Percentiles rank a stretch among this genome's conserved stretches.
Conservation (phyloP, 1,284 basidiomycete genomes). For the Ustilago crameri region DNA sequence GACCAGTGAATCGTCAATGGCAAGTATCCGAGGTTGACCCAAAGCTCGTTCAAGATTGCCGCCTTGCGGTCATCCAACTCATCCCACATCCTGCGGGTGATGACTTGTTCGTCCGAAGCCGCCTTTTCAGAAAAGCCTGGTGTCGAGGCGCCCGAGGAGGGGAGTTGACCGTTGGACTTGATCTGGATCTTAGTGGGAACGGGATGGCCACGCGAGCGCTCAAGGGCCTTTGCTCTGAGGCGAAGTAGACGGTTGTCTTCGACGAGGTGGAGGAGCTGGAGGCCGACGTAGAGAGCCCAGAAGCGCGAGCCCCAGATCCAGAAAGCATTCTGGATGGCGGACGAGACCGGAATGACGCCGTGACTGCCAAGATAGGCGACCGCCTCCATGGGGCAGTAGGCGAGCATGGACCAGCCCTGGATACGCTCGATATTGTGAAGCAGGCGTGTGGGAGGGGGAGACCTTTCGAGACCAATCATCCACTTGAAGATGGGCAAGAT, state of each 20-base stretch:
- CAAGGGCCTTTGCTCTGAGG: constrained; percentile 62
- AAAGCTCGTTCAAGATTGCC: constrained; percentile 78
- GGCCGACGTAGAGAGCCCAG: constrained; percentile 66
- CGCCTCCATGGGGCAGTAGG: constrained; percentile 67
- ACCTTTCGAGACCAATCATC: constrained; percentile 64
- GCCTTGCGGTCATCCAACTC: constrained; percentile 72
- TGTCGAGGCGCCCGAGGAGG: not conserved
- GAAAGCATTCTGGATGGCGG: constrained; percentile 50
- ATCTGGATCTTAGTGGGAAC: constrained; percentile 45
- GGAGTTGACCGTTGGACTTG: constrained; percentile 24
- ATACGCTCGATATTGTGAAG: constrained; percentile 66
- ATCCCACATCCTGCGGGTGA: constrained; percentile 63
- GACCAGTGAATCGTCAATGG: constrained; percentile 84
- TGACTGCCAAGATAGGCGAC: constrained; percentile 65
- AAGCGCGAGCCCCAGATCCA: constrained; percentile 60
- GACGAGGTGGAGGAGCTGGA: constrained; percentile 65
- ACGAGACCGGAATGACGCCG: constrained; percentile 57
- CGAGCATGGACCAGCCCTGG: constrained; percentile 66
- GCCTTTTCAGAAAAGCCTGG: constrained; percentile 28
- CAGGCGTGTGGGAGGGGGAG: constrained; percentile 59
- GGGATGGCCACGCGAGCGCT: constrained; percentile 63
- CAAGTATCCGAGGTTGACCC: constrained; percentile 80
- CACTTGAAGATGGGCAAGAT: constrained; percentile 67
- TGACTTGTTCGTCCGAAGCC: constrained; percentile 53
- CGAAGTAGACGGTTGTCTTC: constrained; percentile 66